phyloP scores from a whole-genome alignment of 83 land plant species.

The Picea mariana region DNA sequence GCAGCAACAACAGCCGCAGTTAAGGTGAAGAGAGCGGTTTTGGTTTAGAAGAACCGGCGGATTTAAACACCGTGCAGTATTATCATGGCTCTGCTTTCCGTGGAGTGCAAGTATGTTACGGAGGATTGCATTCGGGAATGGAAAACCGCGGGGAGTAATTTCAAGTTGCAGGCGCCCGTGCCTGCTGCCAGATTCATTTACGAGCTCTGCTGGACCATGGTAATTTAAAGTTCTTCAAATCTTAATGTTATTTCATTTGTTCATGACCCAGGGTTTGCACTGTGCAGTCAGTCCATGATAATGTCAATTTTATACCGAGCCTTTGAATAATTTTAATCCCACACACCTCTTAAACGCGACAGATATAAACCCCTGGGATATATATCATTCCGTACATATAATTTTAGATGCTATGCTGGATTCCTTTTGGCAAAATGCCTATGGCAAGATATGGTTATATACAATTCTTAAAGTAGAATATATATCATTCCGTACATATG shows the following conservation, averaged over 20 bases:
- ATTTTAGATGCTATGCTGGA: too few species aligned
- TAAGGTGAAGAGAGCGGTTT: neutral
- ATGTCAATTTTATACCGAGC: too few species aligned
- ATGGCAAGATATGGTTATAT: too few species aligned
- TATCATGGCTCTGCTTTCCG: neutral
- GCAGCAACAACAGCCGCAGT: neutral
- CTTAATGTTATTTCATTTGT: neutral
- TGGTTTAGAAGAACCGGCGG: too few species aligned
- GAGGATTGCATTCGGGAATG: slow-evolving; percentile 68
- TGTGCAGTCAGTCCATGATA: neutral
- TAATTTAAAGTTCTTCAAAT: slow-evolving; percentile 13
- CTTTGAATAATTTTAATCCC: too few species aligned
- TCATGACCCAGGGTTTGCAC: slow-evolving; percentile 1
- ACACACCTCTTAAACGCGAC: too few species aligned
- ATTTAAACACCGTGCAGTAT: too few species aligned
- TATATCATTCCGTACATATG: too few species aligned
- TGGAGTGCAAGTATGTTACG: slow-evolving; percentile 67
- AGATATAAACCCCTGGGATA: too few species aligned
- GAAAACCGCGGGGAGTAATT: slow-evolving; percentile 50
- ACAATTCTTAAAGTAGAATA: too few species aligned
- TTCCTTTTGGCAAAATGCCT: too few species aligned
- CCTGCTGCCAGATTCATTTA: slow-evolving; percentile 73
- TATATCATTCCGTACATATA: too few species aligned
- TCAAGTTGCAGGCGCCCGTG: slow-evolving; percentile 36
- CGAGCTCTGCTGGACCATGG: slow-evolving; percentile 86